Evolutionary conservation across 2,329 filamentous ascomycete species (phyloP), one percentile per base, ranked within the genome.

Genomic region (Plenodomus tracheiphilus): DNA sequence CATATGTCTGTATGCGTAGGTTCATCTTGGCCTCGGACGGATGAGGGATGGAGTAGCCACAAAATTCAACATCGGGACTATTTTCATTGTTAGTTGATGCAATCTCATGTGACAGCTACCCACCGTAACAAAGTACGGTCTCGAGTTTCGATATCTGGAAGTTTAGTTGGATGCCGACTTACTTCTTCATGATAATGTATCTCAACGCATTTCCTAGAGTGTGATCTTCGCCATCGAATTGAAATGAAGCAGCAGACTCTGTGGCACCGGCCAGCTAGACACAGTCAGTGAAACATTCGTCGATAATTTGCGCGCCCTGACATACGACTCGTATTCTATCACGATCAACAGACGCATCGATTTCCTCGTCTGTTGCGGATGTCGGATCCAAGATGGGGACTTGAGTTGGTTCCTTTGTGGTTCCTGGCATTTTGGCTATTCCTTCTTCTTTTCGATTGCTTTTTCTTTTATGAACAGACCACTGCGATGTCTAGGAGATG

Each of bases 121-220:
- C 28, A 32, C 11, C 6, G 9, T 11, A 15, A 32, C 28, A 32
- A 15, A 32, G 13, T 32, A 4, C 7, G 15, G 28, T n/a, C n/a
- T n/a, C n/a, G 9, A 32, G 28, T 8, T 7, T 15, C 28, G 13
- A 4, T 15, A 15, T 15, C 28, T 32, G 28, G 6, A 15, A 32
- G 28, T 8, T 15, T n/a, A n/a, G 4, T 15, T 32, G 4, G 16
- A 10, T 1, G 13, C 22, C 9, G 19, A 39, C 84, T 58, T 78
- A 97, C 93, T 99, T 99, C 77, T 97, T 97, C 89, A 96, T 97
- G 66, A 99, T 95, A 56, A 97, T 88, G 71, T 92, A 97, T 66
- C 94, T 84, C 62, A 99, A 77, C 9, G 92, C 91, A 74, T 99
- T 99, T 21, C 94, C 94, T 43, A 99, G 79, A 0, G 94, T 99